Evolutionary conservation across 164 flowering plant species (phyloP).

Genomic region (Piper longum): DNA sequence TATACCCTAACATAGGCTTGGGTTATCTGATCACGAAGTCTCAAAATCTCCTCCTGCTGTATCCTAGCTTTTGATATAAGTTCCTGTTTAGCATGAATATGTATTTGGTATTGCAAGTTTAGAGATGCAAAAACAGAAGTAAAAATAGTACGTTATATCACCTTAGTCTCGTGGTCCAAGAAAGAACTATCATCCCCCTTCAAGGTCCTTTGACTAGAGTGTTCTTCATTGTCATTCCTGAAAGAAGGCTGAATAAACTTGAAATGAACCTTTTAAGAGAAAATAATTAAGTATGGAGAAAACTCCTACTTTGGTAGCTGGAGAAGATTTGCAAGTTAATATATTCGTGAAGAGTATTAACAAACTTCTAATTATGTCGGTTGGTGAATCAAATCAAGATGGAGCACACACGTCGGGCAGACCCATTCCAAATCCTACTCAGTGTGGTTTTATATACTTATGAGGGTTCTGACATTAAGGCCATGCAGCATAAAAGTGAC

Average conservation of each 20-base stretch:
- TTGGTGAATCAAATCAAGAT: too few species aligned
- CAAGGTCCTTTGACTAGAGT: conserved; percentile 18
- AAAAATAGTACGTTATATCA: conserved; percentile 10
- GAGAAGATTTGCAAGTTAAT: background rate
- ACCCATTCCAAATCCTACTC: too few species aligned
- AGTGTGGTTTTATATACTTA: too few species aligned
- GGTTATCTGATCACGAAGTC: conserved; percentile 53
- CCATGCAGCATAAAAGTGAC: too few species aligned
- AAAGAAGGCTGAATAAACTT: conserved; percentile 4
- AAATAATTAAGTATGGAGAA: background rate
- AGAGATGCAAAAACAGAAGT: background rate
- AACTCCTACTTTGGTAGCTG: background rate
- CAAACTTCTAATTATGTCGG: background rate
- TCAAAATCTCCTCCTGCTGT: conserved; percentile 52
- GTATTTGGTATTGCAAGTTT: background rate
- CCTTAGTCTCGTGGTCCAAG: conserved; percentile 44
- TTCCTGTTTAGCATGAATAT: conserved; percentile 24
- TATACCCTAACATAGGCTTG: conserved; percentile 51
- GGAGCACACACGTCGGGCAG: too few species aligned
- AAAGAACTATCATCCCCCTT: conserved; percentile 20
- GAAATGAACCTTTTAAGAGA: background rate
- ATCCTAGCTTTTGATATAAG: conserved; percentile 34
- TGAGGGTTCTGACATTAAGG: too few species aligned
- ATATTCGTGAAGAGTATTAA: background rate
- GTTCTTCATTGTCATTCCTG: conserved; percentile 23